Evolutionary conservation across 495 filamentous ascomycete species (phyloP), one percentile per base, ranked within the genome.

Genomic region (Oidiodendron maius): DNA sequence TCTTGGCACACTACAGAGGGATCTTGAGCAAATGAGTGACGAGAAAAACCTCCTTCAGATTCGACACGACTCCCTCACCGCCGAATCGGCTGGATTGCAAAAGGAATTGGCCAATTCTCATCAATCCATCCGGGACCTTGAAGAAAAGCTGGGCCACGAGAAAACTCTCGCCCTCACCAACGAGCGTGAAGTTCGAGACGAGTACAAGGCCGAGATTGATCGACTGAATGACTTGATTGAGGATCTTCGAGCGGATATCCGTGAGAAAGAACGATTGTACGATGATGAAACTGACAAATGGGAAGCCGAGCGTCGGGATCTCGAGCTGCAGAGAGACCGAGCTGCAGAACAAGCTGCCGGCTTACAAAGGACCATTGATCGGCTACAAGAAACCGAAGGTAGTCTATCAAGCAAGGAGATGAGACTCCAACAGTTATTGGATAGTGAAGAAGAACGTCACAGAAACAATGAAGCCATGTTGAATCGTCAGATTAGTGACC

Each of bases 301-400:
- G 87, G 76, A 84, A 23, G 74, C 75, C 18, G 77, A 82, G 50
- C 80, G 72, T 51, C 77, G 78, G 32, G 71, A 71, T 40, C 65
- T 91, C 10, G 75, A 86, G 49, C 68, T 79, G 4, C 80, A 87
- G 51, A 78, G 78, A 42, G 77, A 83, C 44, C 75, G 74, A 53
- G 79, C 83, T 2, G 82, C 87, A 56, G 81, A 85, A 46, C 77
- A 83, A 43, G 82, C 81, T 10, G 66, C 71, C 15, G 80, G 82
- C n/a, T 77, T 87, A 23, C 81, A 89, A 61, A 72, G 77, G 40
- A 84, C 83, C 1, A 82, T 89, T 48, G 78, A 87, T 46, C 80
- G 77, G 54, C 67, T 91, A n/a, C 83, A 83, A 50, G 77, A 77
- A 53, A 65, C 74, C 23, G 81, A 87, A 55, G 77, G 81, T n/a